Evolutionary conservation across 371 early-diverging fungal genomes (phyloP).

Genomic region (Saksenaea vasiformis): DNA sequence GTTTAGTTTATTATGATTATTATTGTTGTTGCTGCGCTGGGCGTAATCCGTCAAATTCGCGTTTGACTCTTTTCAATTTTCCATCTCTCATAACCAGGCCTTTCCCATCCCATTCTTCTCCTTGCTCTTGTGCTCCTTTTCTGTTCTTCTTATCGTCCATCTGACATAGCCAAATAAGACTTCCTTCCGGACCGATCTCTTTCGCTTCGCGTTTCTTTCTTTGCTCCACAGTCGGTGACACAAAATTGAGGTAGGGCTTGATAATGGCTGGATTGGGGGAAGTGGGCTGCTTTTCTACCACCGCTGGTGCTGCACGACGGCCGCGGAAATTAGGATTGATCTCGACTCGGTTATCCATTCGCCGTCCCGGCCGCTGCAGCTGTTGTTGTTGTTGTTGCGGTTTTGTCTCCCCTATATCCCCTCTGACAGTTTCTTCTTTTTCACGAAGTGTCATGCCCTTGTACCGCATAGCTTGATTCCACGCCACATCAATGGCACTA

Average conservation of each 20-base stretch:
- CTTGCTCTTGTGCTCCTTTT: conserved; percentile 21
- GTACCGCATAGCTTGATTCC: conserved; percentile 33
- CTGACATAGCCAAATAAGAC: conserved; percentile 4
- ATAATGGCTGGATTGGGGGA: not conserved
- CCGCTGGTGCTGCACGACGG: not conserved
- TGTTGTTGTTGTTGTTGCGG: not conserved
- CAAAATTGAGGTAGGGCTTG: not conserved
- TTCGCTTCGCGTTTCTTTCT: conserved; percentile 3
- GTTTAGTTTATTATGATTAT: too few relatives aligned
- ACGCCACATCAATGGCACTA: conserved; percentile 23
- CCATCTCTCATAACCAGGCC: conserved; percentile 20
- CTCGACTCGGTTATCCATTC: not conserved
- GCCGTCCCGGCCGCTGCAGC: not conserved
- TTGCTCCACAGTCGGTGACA: not conserved
- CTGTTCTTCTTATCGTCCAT: conserved; percentile 15
- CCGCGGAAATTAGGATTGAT: conserved; percentile 21
- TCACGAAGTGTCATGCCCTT: conserved; percentile 44
- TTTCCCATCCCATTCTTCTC: conserved; percentile 21
- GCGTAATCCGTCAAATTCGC: conserved; percentile 32
- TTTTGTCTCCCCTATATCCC: conserved; percentile 1
- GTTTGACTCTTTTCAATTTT: conserved; percentile 27
- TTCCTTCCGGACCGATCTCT: conserved; percentile 9
- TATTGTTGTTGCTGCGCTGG: conserved; percentile 11
- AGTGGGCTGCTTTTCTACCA: not conserved
- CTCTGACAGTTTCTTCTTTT: conserved; percentile 28